Conservation (phyloP, 2,329 filamentous ascomycete genomes). For the Penicillium decumbens region DNA sequence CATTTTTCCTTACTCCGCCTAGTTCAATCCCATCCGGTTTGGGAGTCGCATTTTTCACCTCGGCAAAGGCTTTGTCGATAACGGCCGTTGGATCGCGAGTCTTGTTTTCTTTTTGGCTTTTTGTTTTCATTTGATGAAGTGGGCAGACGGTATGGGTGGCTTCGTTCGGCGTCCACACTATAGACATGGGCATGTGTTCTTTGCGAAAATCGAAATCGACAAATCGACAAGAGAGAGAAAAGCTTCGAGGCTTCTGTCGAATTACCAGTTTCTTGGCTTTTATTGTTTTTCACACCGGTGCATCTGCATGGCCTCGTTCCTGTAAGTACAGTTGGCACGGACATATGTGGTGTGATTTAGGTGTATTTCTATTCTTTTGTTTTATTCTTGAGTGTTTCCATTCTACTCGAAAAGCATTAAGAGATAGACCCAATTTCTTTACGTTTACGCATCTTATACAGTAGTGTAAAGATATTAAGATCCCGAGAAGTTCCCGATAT, state of each 20-base stretch:
- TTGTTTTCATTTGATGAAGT: constrained; percentile 30
- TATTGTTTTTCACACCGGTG: constrained; percentile 10
- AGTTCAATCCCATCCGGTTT: constrained; percentile 20
- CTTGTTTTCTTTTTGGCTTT: constrained; percentile 22
- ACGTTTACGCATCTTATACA: too few species aligned
- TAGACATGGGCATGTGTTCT: constrained; percentile 41
- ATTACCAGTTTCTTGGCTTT: constrained; percentile 7
- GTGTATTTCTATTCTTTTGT: constrained; percentile 11
- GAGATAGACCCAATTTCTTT: constrained; percentile 17
- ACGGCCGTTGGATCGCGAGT: constrained; percentile 26
- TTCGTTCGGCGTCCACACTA: constrained; percentile 40
- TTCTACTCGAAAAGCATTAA: constrained; percentile 25
- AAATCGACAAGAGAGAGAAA: constrained; percentile 26
- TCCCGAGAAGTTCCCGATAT: background rate
- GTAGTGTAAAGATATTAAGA: too few species aligned
- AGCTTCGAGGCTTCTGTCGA: constrained; percentile 18
- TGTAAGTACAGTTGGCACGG: constrained; percentile 25
- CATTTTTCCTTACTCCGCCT: constrained; percentile 4
- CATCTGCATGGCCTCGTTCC: constrained; percentile 23
- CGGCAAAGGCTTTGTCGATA: constrained; percentile 19
- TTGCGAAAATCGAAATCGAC: constrained; percentile 20
- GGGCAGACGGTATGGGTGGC: constrained; percentile 31
- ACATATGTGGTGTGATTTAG: constrained; percentile 25
- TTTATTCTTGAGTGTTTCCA: constrained; percentile 6
- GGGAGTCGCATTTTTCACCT: constrained; percentile 24